Base-by-base conservation (phyloP, 805 yeast species). In the Candida silvatica region DNA sequence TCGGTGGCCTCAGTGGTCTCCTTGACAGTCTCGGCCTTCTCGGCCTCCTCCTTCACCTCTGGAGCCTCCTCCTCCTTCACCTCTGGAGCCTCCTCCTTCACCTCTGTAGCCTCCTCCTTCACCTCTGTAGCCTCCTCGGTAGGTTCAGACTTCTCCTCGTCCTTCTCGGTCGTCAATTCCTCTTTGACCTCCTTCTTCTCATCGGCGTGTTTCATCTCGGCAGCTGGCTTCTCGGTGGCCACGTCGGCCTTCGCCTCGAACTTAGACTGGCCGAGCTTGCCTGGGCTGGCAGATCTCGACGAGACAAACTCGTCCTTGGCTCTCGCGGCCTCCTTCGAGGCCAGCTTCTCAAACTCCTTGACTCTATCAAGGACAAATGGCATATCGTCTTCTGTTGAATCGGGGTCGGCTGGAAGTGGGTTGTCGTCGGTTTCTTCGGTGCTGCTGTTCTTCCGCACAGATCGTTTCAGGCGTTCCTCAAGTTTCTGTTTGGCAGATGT, bases 331-430 rank as follows among this genome's bases (percentile, higher is more conserved):
- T 29, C 17, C 30, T 12, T 23, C 17, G 32, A 16, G 14, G 32
- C 14, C 23, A 29, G 26, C 18, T 20, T 19, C 29, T 27, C 15
- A n/a, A 8, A 12, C 29, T 15, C 17, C 9, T 8, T 27, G 9
- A n/a, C 9, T 12, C 15, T 27, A 7, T 22, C 12, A 22, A 12
- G 12, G 7, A n/a, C n/a, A n/a, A n/a, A n/a, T n/a, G n/a, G 26
- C 26, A 23, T n/a, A 12, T 23, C 37, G 7, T 20, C 34, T 17
- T 29, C 15, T 24, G 28, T 8, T 33, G 14, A 27, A 9, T 5
- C 19, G 32, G 9, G 18, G 12, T 15, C 17, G 19, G 15, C 23
- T 20, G n/a, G 33, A 29, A 22, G 20, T 34, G 32, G 20, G 41
- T 30, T 7, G 3, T 30, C 32, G 5, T 18, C 25, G n/a, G 11